Base-by-base conservation (phyloP, 2,329 filamentous ascomycete genomes). In the Colletotrichum zoysiae region DNA sequence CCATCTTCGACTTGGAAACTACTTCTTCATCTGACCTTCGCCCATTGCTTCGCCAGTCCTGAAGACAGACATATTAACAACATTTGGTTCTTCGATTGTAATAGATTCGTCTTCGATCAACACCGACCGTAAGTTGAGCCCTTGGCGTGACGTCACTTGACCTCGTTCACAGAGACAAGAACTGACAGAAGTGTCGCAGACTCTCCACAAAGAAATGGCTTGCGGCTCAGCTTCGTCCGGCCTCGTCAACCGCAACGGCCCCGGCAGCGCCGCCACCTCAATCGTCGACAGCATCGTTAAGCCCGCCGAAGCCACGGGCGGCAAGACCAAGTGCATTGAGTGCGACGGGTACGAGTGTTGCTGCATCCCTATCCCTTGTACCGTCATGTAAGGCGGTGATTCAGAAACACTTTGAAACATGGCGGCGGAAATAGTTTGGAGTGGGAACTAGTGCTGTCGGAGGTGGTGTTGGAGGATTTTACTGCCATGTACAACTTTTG, bases 311-410 rank as follows among this genome's bases (percentile, higher is more conserved):
- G 79, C 79, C 3, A 77, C 80, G 0, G 82, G 81, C 42, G 81
- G 80, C 53, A 83, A 84, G 77, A 85, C 84, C 2, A 83, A 82
- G 70, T 88, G 86, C 76, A 81, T 87, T 72, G 82, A 86, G 75
- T 87, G 86, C 74, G 86, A 84, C 74, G 85, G 83, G 48, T 84
- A 81, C 74, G 81, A 86, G 62, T 89, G 86, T 78, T 89, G 87
- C 78, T 89, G 87, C 76, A 87, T 89, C 70, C 84, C 84, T 0
- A 83, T 84, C 65, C 86, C 85, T 30, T 89, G 87, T 74, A 82
- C 80, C 11, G 82, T 88, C 48, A 84, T 88, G 82, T 88, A 77
- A 81, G 46, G 48, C 20, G 46, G 38, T 11, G 9, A 26, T 35
- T 20, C 40, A 9, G 14, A 2, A n/a, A 30, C 26, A 26, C 20